These are phyloP conservation scores for Colletotrichum sp. DNA, from an alignment of 2,329 filamentous ascomycete genomes.

Conservation along the genomic window DNA sequence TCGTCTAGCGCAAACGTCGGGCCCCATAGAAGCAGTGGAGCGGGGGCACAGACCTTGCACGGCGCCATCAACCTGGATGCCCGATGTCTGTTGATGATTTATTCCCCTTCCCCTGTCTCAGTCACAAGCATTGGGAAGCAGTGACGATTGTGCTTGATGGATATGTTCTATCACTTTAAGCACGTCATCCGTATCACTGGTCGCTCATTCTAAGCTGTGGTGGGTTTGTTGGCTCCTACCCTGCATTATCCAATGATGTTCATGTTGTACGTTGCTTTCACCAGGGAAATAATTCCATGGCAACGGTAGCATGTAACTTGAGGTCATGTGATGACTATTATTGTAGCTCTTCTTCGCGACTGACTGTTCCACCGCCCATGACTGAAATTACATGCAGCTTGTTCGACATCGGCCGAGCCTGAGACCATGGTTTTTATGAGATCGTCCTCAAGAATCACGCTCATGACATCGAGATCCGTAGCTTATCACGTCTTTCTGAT, in stretches of 20 bases:
- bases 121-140: background rate
- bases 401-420: background rate
- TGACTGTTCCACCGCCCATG: background rate
- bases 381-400: background rate
- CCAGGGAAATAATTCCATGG: background rate
- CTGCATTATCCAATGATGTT: background rate
- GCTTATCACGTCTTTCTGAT: background rate
- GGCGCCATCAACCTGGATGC: background rate
- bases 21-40: background rate
- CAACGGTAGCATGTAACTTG: background rate
- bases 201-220: background rate
- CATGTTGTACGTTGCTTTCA: background rate
- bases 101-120: background rate
- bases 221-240: background rate
- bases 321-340: background rate
- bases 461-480: background rate
- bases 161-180: background rate
- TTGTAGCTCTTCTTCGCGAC: background rate
- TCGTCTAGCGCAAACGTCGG: slow-evolving; percentile 6
- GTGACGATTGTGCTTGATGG: background rate
- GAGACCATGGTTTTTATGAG: background rate
- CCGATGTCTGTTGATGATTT: background rate
- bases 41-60: background rate
- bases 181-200: background rate
- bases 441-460: background rate